Base-by-base conservation (phyloP, 1,139 yeast species). In the Yamadazyma mexicana region DNA sequence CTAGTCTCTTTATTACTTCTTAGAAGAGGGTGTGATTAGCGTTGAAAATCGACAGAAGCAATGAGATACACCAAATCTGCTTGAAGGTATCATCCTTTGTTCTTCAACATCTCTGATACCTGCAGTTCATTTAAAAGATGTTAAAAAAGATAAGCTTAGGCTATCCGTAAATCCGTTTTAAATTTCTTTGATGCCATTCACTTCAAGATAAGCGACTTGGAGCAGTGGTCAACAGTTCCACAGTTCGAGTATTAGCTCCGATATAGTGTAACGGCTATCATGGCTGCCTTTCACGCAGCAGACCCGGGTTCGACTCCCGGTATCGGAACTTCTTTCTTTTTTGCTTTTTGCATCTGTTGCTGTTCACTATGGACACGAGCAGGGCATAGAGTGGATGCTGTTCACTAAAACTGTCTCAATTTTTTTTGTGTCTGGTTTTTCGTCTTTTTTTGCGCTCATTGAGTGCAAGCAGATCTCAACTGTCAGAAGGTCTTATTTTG, bases 221-320 rank as follows among this genome's bases (percentile, higher is more conserved):
- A 20, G 12, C 27, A 24, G 27, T 24, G 8, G 27, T 24, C 22
- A 20, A 20, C 22, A 20, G 22, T 20, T 20, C 22, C 22, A 8
- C 22, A 20, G 22, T 20, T 20, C 22, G 22, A 20, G 10, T 24
- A 30, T 15, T 10, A 6, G 6, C n/a, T 79, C 83, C 84, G 84
- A 78, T 79, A 73, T 79, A 75, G 85, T 79, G 84, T 79, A 79
- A 78, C 82, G 85, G 86, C 80, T 79, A 80, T 81, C 85, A 80
- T 84, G 82, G 83, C 78, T 75, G 83, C 82, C 83, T 79, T 77
- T 79, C 84, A 79, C 85, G 82, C 84, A 75, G 83, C 83, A 79
- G 73, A 75, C 81, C 85, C 80, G 84, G 84, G 85, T 79, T 79
- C 85, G 82, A 79, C 81, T 79, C 85, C 85, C 84, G 80, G 84